Conservation (phyloP, 495 filamentous ascomycete genomes). For the Talaromyces borbonicus region DNA sequence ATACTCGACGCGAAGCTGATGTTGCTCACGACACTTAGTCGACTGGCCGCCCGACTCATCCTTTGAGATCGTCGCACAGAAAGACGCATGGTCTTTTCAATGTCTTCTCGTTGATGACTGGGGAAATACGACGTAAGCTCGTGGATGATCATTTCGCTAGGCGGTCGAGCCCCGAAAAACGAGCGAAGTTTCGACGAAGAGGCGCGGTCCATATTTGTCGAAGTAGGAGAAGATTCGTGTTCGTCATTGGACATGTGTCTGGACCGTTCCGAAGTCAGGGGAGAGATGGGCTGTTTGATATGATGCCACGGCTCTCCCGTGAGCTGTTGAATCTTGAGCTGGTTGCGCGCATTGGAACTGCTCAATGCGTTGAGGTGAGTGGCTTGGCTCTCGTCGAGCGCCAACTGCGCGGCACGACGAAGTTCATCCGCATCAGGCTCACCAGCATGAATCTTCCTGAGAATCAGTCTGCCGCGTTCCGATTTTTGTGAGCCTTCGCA, state of each 20-base stretch:
- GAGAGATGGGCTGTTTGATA: slow-evolving; percentile 73
- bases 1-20: slow-evolving; percentile 84
- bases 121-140: slow-evolving; percentile 96
- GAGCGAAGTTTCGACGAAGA: slow-evolving; percentile 49
- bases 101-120: slow-evolving; percentile 81
- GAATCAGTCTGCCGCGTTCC: slow-evolving; percentile 81
- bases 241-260: slow-evolving; percentile 51
- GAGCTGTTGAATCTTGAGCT: slow-evolving; percentile 70
- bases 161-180: slow-evolving; percentile 86
- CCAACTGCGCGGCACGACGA: slow-evolving; percentile 71
- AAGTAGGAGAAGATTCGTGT: slow-evolving; percentile 38
- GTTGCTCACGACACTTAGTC: slow-evolving; percentile 89
- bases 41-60: slow-evolving; percentile 81
- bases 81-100: slow-evolving; percentile 86
- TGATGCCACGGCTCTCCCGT: slow-evolving; percentile 78
- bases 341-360: slow-evolving; percentile 53
- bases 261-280: slow-evolving; percentile 54
- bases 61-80: slow-evolving; percentile 83
- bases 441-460: slow-evolving; percentile 78
- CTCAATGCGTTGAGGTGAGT: slow-evolving; percentile 57
- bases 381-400: slow-evolving; percentile 67
- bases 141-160: slow-evolving; percentile 93
- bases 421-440: slow-evolving; percentile 77
- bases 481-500: slow-evolving; percentile 49
- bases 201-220: slow-evolving; percentile 34